Percentiles rank a stretch among this genome's conserved stretches.
phyloP scores from a whole-genome alignment of 768 basidiomycete species.

The Leccinum barrowsii region DNA sequence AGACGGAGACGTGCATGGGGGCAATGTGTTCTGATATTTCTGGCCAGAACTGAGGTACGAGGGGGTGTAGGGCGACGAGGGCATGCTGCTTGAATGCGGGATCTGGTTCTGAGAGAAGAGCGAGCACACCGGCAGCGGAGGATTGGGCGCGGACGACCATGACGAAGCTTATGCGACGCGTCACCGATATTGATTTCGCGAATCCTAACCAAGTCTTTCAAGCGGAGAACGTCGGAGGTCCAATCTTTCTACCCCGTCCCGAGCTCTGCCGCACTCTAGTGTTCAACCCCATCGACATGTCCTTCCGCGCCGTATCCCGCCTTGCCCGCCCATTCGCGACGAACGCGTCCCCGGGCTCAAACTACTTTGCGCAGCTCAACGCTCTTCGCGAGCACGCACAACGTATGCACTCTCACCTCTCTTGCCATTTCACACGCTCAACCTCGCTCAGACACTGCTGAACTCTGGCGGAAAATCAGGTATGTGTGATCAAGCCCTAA shows the following conservation, averaged over 20 bases:
- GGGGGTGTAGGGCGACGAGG: constrained; percentile 71
- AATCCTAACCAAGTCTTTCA: constrained; percentile 17
- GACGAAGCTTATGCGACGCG: constrained; percentile 30
- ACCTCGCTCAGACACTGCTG: constrained; percentile 54
- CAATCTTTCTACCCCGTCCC: constrained; percentile 16
- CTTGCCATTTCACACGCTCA: constrained; percentile 10
- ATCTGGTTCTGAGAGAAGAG: constrained; percentile 87
- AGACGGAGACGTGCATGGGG: constrained; percentile 61
- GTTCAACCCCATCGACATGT: constrained; percentile 23
- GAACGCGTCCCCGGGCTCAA: constrained; percentile 35
- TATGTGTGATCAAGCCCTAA: constrained; percentile 29
- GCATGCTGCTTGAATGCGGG: constrained; percentile 88
- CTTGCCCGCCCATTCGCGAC: constrained; percentile 36
- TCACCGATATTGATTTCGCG: constrained; percentile 32
- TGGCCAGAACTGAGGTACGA: constrained; percentile 96
- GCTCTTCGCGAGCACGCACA: constrained; percentile 64
- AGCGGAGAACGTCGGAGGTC: constrained; percentile 29
- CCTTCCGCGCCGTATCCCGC: constrained; percentile 44
- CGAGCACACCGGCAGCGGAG: constrained; percentile 86
- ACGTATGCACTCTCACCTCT: constrained; percentile 38
- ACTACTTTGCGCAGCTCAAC: constrained; percentile 49
- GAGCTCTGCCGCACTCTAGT: constrained; percentile 24
- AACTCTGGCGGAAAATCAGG: constrained; percentile 89
- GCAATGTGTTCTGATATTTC: constrained; percentile 96
- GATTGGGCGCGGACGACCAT: constrained; percentile 77